Base-by-base conservation (phyloP, 2,329 filamentous ascomycete species). In the Cladosporium sp. region DNA sequence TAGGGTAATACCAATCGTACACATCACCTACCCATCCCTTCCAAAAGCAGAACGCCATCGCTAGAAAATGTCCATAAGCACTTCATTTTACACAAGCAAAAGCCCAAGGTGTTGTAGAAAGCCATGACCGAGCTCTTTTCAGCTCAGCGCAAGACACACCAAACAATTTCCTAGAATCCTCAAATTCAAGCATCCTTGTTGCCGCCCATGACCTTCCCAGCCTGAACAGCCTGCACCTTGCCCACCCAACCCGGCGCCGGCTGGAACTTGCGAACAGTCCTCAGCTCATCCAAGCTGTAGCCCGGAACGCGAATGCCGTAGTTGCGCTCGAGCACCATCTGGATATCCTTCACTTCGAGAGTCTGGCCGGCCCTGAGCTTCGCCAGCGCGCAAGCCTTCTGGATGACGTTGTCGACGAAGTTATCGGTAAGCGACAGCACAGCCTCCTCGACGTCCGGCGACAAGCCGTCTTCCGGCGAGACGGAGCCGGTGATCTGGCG, bases 221-320 rank as follows among this genome's bases (percentile, higher is more conserved):
- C 94, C 79, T 97, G 93, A 18, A 99, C 90, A 26, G 95, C 94
- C 74, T 93, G 94, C 90, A 99, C 96, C 84, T 99, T 99, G 70
- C 91, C 90, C 68, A 95, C 94, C 93, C 95, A 99, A 25, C 88
- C 91, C 18, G 90, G 83, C 23, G 92, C 89, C 1, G 95, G 95
- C 76, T 95, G 91, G 62, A 96, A 90, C 82, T 97, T 97, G 77
- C 93, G 89, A 32, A 98, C 94, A 0, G 93, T 97, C 65, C 95
- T 89, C 67, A 97, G 86, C 79, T 99, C 95, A 75, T 99, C 95
- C 3, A 93, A 91, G 0, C 92, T 92, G 79, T 96, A 98, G 14
- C 95, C 95, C 0, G 95, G 95, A 66, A 99, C 93, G 74, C 89
- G 89, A 68, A 89, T 85, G 77, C 87, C 90, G 78, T 90, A 91